Conservation (phyloP, 441 rosid genomes). For the Corymbia citriodora region DNA sequence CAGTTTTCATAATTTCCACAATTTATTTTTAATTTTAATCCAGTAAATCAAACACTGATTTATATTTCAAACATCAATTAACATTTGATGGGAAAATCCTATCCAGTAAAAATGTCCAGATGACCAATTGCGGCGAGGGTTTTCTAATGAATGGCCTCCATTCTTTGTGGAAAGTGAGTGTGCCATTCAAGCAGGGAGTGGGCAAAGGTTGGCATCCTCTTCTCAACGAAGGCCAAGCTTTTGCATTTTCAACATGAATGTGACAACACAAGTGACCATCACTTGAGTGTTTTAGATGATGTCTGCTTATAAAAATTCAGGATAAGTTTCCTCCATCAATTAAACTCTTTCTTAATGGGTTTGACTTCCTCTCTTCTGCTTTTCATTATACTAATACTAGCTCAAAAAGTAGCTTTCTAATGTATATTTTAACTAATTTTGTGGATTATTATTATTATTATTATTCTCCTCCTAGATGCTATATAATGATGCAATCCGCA, state of each 20-base stretch:
- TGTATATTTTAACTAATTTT: not conserved
- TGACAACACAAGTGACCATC: not conserved
- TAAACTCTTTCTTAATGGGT: not conserved
- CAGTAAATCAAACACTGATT: no score
- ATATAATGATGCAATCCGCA: not conserved
- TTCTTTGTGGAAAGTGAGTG: not conserved
- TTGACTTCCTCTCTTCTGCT: not conserved
- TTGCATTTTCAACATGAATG: not conserved
- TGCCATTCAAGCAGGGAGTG: not conserved
- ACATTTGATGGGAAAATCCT: not conserved
- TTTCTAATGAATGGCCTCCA: not conserved
- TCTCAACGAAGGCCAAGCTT: not conserved
- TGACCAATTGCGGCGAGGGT: fast-evolving
- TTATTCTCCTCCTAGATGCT: not conserved
- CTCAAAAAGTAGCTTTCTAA: not conserved
- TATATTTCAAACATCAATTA: not conserved
- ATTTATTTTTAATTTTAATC: no score
- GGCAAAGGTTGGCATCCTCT: not conserved
- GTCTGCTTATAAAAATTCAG: not conserved
- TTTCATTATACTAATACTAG: not conserved
- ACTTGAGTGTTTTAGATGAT: not conserved
- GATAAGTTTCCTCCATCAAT: not conserved
- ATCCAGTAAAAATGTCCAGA: not conserved
- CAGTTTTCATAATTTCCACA: no score
- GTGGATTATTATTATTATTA: not conserved